Evolutionary conservation across 1,284 basidiomycete species (phyloP).

Genomic region (Ceratorhiza oryzae-sativae): DNA sequence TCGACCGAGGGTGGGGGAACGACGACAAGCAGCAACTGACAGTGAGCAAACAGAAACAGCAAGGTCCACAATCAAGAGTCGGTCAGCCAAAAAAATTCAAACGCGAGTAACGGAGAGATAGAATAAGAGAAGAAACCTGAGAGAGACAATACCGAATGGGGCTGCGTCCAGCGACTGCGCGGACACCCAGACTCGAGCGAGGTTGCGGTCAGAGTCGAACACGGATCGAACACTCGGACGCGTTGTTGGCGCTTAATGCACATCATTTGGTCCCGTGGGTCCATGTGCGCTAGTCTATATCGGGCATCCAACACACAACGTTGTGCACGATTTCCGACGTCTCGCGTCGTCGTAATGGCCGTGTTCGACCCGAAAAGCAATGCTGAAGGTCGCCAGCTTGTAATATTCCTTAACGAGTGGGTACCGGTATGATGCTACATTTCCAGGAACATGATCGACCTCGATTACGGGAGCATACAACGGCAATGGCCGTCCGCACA

Average conservation of each 20-base stretch:
- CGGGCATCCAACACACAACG: neutral
- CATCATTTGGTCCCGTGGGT: conserved; percentile 32
- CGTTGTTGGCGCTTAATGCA: conserved; percentile 30
- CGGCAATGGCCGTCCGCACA: too few species aligned
- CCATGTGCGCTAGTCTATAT: neutral
- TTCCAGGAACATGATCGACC: neutral
- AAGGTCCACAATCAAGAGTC: conserved; percentile 13
- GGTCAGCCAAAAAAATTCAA: conserved; percentile 26
- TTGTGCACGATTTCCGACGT: neutral
- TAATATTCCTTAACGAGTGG: neutral
- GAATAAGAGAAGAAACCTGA: conserved; percentile 9
- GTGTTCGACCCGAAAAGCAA: neutral
- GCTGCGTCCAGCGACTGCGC: conserved; percentile 3
- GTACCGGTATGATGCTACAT: neutral
- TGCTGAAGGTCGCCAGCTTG: neutral
- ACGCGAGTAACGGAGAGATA: conserved; percentile 15
- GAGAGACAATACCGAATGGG: conserved; percentile 1
- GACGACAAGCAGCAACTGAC: conserved; percentile 14
- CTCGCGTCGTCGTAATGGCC: neutral
- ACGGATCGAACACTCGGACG: conserved; percentile 24
- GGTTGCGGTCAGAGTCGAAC: conserved; percentile 15
- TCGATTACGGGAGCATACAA: neutral
- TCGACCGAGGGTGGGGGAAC: neutral
- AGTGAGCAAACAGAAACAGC: conserved; percentile 29
- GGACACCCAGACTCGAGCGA: conserved; percentile 5